Evolutionary conservation across 2,329 filamentous ascomycete species (phyloP).

Genomic region (Hypoxylon rubiginosum): DNA sequence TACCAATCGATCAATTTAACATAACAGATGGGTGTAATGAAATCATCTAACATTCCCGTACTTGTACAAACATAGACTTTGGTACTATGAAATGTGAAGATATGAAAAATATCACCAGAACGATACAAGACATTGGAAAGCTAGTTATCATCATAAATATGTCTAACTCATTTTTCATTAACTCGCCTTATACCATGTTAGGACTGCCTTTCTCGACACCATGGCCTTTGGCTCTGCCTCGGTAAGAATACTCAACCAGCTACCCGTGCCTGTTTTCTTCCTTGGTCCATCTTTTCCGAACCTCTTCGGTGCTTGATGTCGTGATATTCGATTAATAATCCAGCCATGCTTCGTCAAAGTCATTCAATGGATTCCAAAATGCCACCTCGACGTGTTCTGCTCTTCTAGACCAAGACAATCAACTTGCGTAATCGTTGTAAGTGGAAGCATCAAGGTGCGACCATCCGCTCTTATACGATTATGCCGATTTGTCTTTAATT

Average conservation of each 20-base stretch:
- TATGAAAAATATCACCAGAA: neutral
- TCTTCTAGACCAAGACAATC: constrained; percentile 35
- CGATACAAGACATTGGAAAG: constrained; percentile 6
- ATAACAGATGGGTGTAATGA: no score
- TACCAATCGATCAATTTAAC: no score
- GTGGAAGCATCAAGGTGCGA: constrained; percentile 37
- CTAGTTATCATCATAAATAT: constrained; percentile 19
- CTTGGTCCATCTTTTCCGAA: constrained; percentile 31
- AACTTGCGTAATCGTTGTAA: constrained; percentile 34
- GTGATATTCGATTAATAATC: constrained; percentile 36
- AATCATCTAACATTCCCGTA: no score
- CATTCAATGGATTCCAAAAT: constrained; percentile 38
- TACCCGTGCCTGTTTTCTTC: constrained; percentile 19
- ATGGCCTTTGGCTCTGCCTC: constrained; percentile 15
- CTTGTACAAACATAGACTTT: no score
- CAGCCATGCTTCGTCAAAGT: constrained; percentile 39
- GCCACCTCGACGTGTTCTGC: constrained; percentile 34
- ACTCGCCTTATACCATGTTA: constrained; percentile 29
- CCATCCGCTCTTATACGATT: constrained; percentile 34
- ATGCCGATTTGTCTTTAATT: constrained; percentile 40
- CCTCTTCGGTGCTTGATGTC: constrained; percentile 38
- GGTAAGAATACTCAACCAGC: constrained; percentile 16
- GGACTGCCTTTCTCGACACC: constrained; percentile 17
- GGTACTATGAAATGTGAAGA: neutral
- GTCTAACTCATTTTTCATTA: constrained; percentile 37